Evolutionary conservation across 371 early-diverging fungal species (phyloP), one percentile per base, ranked within the genome.

Genomic region (Apophysomyces ossiformis): DNA sequence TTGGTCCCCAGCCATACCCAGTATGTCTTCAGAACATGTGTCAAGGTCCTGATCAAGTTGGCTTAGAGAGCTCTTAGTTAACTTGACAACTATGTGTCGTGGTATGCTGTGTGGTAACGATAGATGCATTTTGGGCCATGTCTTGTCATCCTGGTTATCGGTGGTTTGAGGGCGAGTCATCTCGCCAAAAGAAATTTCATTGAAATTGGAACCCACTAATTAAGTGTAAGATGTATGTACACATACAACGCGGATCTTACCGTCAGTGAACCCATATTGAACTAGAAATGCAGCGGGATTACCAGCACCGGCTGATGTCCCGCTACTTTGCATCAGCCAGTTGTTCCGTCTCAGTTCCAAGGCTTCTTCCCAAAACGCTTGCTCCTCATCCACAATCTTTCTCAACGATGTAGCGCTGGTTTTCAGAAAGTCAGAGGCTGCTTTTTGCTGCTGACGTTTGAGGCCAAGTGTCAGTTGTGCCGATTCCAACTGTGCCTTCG

Each of bases 311-410:
- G 59, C 21, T 7, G 71, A 64, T 5, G 73, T 37, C 18, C 63
- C 75, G 12, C 74, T 79, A 9, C 89, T 82, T 63, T 85, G 86
- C 64, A 91, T 85, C 44, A 85, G 69, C 92, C 92, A 91, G 66
- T 86, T 84, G 60, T 89, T 85, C 43, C 84, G 76, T 45, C 90
- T 73, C 39, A 91, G 65, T 62, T 81, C 83, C 58, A 89, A 78
- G 7, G 90, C 90, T 13, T 87, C 85, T 16, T 79, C 83, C 92
- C 92, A 91, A 66, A 91, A 91, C 37, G 79, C 77, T 18, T 85
- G 75, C 61, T 90, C 92, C n/a, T 78, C 75, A 36, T 80, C 72
- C 15, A 84, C 86, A 11, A 90, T 69, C 0, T 62, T 64, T 36
- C 74, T 71, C 45, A 91, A 77, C 11, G 80, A 73, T 18, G 71